Conservation (phyloP, 805 yeast species). For the Yamadazyma insecticola region DNA sequence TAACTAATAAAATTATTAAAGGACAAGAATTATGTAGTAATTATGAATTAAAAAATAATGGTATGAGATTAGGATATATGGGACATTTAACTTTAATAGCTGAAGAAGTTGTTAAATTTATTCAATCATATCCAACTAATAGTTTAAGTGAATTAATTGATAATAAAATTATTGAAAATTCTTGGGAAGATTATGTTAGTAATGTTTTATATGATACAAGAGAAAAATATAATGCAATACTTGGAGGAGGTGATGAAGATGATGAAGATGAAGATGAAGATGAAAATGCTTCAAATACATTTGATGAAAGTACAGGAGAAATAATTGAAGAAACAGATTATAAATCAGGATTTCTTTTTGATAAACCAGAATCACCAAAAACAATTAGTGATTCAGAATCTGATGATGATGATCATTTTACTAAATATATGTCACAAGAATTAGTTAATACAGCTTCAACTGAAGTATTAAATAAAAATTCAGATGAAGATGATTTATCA, state of each 20-base stretch:
- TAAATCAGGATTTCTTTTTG: constrained; percentile 26
- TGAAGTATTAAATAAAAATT: constrained; percentile 18
- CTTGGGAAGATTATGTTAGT: constrained; percentile 81
- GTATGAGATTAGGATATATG: constrained; percentile 87
- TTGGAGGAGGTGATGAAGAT: constrained; percentile 71
- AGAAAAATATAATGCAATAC: constrained; percentile 87
- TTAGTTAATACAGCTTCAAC: constrained; percentile 49
- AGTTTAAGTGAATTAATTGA: constrained; percentile 35
- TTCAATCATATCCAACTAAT: constrained; percentile 35
- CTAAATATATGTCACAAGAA: constrained; percentile 75
- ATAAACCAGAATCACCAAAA: constrained; percentile 12
- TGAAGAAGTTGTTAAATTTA: constrained; percentile 92
- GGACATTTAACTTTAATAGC: constrained; percentile 93
- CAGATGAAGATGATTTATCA: constrained; percentile 44
- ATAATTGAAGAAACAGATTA: constrained; percentile 29
- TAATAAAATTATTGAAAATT: constrained; percentile 34
- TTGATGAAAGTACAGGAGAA: constrained; percentile 36
- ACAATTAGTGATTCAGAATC: constrained; percentile 28
- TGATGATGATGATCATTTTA: constrained; percentile 49
- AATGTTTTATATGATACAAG: constrained; percentile 82
- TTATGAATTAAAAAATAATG: constrained; percentile 44
- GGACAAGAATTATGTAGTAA: constrained; percentile 60
- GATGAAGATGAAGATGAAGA: constrained; percentile 35
- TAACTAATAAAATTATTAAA: constrained; percentile 37
- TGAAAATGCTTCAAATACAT: constrained; percentile 19